These are phyloP conservation scores for Neurospora sp. DNA, from an alignment of 495 filamentous ascomycete species.

Conservation along the genomic window DNA sequence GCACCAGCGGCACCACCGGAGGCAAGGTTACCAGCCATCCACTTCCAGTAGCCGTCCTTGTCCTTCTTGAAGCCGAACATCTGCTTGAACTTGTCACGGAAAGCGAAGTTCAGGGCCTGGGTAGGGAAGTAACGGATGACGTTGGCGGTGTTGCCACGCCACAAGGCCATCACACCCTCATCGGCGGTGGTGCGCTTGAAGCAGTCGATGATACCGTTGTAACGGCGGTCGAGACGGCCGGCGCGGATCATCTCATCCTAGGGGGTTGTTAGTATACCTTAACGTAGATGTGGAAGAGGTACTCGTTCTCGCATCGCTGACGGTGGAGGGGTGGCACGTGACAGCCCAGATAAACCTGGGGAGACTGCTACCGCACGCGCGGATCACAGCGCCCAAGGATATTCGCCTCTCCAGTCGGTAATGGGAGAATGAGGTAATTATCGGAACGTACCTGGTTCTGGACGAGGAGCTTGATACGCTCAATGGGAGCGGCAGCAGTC, in stretches of 20 bases:
- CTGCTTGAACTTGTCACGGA: slow-evolving; percentile 99
- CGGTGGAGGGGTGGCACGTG: slow-evolving; percentile 6
- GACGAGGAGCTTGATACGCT: slow-evolving; percentile 99
- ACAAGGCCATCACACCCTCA: slow-evolving; percentile 80
- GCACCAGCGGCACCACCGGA: slow-evolving; percentile 99
- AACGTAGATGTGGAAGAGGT: neutral
- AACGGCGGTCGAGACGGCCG: slow-evolving; percentile 96
- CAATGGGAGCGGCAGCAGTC: slow-evolving; percentile 98
- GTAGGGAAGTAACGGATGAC: slow-evolving; percentile 99
- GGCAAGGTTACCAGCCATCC: slow-evolving; percentile 99
- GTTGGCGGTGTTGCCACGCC: slow-evolving; percentile 99
- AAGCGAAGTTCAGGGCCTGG: slow-evolving; percentile 99
- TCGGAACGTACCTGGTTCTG: slow-evolving; percentile 87
- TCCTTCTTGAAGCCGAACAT: slow-evolving; percentile 99
- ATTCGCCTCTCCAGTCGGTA: neutral
- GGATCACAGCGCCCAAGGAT: slow-evolving; percentile 3
- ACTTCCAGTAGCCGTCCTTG: slow-evolving; percentile 93
- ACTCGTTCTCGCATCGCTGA: neutral
- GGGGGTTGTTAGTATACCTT: slow-evolving; percentile 10
- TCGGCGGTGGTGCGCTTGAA: slow-evolving; percentile 77
- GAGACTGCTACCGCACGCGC: neutral
- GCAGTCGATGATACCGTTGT: slow-evolving; percentile 88
- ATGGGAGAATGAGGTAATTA: neutral
- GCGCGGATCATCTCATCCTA: slow-evolving; percentile 99
- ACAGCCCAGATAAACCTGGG: slow-evolving; percentile 4